These are phyloP conservation scores for Stachybotrys echinatus DNA, from an alignment of 2,329 filamentous ascomycete genomes.

Conservation along the genomic window DNA sequence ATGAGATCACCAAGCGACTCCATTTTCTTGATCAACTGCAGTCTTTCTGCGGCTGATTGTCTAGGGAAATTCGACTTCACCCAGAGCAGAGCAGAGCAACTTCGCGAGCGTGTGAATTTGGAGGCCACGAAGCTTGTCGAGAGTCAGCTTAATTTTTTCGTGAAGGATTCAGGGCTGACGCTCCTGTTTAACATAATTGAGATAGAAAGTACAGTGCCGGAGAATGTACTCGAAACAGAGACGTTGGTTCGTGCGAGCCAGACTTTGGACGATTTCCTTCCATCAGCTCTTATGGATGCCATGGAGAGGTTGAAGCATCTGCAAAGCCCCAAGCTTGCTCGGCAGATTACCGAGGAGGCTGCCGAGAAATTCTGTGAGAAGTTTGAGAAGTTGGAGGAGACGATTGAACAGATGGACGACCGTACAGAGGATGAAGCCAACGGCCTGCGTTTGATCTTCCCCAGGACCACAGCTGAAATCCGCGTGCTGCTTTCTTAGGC, in stretches of 20 bases:
- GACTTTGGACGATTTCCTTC: slow-evolving; percentile 81
- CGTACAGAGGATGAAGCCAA: slow-evolving; percentile 22
- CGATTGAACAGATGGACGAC: slow-evolving; percentile 40
- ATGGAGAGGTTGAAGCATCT: slow-evolving; percentile 73
- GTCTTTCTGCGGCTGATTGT: slow-evolving; percentile 50
- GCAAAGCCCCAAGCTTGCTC: slow-evolving; percentile 65
- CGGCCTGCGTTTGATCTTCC: slow-evolving; percentile 37
- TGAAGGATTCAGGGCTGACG: slow-evolving; percentile 68
- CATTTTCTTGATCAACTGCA: slow-evolving; percentile 71
- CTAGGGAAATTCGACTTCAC: slow-evolving; percentile 62
- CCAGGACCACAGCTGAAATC: slow-evolving; percentile 55
- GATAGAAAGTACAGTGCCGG: slow-evolving; percentile 22
- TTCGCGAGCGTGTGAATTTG: slow-evolving; percentile 51
- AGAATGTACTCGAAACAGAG: slow-evolving; percentile 40
- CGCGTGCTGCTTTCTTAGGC: slow-evolving; percentile 49
- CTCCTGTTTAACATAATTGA: slow-evolving; percentile 55
- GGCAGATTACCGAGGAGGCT: slow-evolving; percentile 75
- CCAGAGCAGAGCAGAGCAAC: slow-evolving; percentile 43
- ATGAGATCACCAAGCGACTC: slow-evolving; percentile 55
- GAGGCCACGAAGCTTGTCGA: slow-evolving; percentile 55
- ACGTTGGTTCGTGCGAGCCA: slow-evolving; percentile 65
- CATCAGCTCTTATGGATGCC: slow-evolving; percentile 88
- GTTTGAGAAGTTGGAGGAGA: slow-evolving; percentile 60
- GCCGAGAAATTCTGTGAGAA: slow-evolving; percentile 79
- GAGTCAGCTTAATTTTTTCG: slow-evolving; percentile 68